Conservation (phyloP, 495 filamentous ascomycete species). For the Staphylotrichum longicolle region DNA sequence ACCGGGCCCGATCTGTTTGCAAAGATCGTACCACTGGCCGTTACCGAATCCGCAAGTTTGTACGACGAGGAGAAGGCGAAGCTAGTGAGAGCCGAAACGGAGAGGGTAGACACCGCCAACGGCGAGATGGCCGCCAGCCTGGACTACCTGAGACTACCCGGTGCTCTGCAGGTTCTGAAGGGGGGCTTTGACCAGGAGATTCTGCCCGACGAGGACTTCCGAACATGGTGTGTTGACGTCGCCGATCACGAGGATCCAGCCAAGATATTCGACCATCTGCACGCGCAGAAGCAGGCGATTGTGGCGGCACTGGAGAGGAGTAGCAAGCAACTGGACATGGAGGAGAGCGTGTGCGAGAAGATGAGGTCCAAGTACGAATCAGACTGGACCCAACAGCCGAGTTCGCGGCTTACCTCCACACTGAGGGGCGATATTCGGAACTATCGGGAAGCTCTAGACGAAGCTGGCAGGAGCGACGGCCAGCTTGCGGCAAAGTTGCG, state of each 20-base stretch:
- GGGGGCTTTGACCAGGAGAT: slow-evolving; percentile 90
- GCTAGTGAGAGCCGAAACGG: slow-evolving; percentile 86
- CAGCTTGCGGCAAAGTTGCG: slow-evolving; percentile 82
- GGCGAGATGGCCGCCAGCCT: slow-evolving; percentile 93
- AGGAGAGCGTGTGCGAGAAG: slow-evolving; percentile 97
- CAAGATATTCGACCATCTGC: slow-evolving; percentile 72
- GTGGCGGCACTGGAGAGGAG: slow-evolving; percentile 68
- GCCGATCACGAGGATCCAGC: slow-evolving; percentile 71
- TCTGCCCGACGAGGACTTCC: slow-evolving; percentile 84
- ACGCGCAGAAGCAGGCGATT: slow-evolving; percentile 72
- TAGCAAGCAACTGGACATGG: slow-evolving; percentile 86
- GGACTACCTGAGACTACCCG: slow-evolving; percentile 88
- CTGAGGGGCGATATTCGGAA: slow-evolving; percentile 80
- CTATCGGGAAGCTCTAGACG: slow-evolving; percentile 83
- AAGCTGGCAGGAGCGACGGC: slow-evolving; percentile 82
- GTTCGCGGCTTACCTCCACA: slow-evolving; percentile 80
- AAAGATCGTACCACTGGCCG: slow-evolving; percentile 92
- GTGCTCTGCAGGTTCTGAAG: slow-evolving; percentile 85
- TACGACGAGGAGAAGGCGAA: slow-evolving; percentile 99
- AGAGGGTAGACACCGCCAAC: slow-evolving; percentile 85
- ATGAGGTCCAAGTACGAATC: slow-evolving; percentile 96
- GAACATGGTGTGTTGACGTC: slow-evolving; percentile 89
- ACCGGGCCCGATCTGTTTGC: slow-evolving; percentile 97
- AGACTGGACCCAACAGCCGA: slow-evolving; percentile 97
- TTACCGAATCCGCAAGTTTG: slow-evolving; percentile 92